phyloP scores from a whole-genome alignment of 176 grass and related monocot genomes.

The Saccharum spontaneum region DNA sequence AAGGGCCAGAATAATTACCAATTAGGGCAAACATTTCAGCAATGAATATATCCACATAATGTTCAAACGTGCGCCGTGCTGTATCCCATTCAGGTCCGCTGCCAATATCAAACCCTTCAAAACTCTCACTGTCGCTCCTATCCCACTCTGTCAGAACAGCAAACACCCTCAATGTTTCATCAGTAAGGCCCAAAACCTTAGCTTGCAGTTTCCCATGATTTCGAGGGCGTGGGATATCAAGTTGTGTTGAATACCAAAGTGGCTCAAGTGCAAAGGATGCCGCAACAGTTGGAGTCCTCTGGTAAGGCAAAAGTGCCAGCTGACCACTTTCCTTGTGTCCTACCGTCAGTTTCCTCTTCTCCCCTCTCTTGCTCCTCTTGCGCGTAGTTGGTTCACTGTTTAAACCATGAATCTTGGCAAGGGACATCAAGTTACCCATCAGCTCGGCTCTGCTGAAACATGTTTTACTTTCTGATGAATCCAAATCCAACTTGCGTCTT shows the following conservation, averaged over 20 bases:
- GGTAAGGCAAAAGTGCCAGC: slow-evolving; percentile 23
- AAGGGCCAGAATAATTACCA: background rate
- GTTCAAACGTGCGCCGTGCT: background rate
- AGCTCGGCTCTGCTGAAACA: slow-evolving; percentile 29
- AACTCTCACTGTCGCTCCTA: slow-evolving; percentile 27
- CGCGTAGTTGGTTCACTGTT: background rate
- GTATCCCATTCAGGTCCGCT: slow-evolving; percentile 33
- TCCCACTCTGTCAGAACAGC: slow-evolving; percentile 34
- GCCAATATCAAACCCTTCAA: slow-evolving; percentile 52
- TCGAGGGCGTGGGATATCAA: background rate
- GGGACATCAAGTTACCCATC: slow-evolving; percentile 29
- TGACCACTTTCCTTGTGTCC: background rate
- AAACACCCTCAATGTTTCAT: slow-evolving; percentile 26
- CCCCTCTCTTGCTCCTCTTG: slow-evolving; percentile 13
- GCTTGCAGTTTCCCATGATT: background rate
- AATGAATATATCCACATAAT: slow-evolving; percentile 33
- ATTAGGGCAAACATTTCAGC: background rate
- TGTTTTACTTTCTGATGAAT: background rate
- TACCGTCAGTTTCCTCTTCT: slow-evolving; percentile 11
- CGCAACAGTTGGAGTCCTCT: background rate
- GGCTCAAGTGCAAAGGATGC: slow-evolving; percentile 32
- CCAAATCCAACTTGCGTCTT: slow-evolving; percentile 38
- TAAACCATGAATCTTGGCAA: background rate
- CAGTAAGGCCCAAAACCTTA: slow-evolving; percentile 29
- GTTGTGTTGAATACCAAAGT: background rate